Evolutionary conservation across 2,329 filamentous ascomycete species (phyloP), one percentile per base, ranked within the genome.

Genomic region (Epicoccum sorghinum): DNA sequence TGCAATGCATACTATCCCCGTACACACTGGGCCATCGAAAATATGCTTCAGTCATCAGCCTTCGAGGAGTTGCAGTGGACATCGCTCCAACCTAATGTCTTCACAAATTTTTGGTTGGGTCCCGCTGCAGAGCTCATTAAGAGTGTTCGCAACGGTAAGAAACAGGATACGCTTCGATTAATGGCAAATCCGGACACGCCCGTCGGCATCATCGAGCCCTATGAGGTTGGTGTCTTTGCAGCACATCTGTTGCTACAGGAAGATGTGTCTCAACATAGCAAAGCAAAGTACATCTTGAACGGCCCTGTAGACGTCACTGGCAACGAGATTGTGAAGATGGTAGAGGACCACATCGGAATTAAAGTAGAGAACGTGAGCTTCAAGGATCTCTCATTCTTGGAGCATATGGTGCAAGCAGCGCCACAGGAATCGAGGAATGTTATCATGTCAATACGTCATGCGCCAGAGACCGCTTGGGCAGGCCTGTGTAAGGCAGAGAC

Each of bases 1-100:
- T 55, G 46, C 33, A 24, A 44, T n/a, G 55, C 51, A 2, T 64
- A 62, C 44, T 62, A 64, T 32, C 47, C 55, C 4, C 60, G 60
- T 22, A 23, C 52, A 25, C 60, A 64, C 33, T 64, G 60, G 60
- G 58, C 61, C 2, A 61, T 64, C 14, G 60, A 64, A n/a, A 23
- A 37, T 1, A 45, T 61, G 51, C 58, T 64, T 0, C 30, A 47
- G 14, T 32, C 38, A 0, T 46, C 61, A 0, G 55, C 51, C 10
- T 62, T 61, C 45, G 29, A 27, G 0, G 38, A 38, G 4, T 14
- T 62, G 14, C 43, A 59, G 9, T 64, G 61, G 58, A 58, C 55
- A 1, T 61, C 55, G 4, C 54, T 61, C 18, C 60, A 62, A 32
- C 58, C 60, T 1, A 61, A 59, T 10, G 38, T 56, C 7, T 64